phyloP scores from a whole-genome alignment of 495 filamentous ascomycete species.

The Friedmanniomyces endolithicus region DNA sequence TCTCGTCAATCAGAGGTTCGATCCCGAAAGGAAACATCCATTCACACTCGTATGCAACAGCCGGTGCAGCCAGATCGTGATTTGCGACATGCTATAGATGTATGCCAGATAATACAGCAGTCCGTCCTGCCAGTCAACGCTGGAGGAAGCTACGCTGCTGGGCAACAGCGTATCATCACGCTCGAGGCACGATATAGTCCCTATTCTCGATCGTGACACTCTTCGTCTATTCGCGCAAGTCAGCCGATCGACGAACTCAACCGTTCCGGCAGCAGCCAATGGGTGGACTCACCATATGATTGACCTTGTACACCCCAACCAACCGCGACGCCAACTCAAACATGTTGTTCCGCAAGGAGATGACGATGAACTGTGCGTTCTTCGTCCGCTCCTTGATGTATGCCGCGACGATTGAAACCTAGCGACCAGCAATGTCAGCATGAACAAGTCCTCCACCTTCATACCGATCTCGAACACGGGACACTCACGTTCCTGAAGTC shows the following conservation, averaged over 20 bases:
- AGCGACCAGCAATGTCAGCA: not conserved
- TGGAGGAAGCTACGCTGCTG: no score
- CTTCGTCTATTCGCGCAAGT: conserved; percentile 19
- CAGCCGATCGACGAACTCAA: not conserved
- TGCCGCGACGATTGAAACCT: conserved; percentile 95
- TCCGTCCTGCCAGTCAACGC: no score
- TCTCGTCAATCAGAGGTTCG: no score
- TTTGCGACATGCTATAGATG: no score
- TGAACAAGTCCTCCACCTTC: not conserved
- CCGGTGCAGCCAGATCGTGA: no score
- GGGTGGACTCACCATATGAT: conserved; percentile 69
- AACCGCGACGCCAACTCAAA: conserved; percentile 90
- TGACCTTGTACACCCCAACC: conserved; percentile 97
- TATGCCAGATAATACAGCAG: no score
- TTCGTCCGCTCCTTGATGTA: conserved; percentile 99
- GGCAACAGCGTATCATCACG: conserved; percentile 1
- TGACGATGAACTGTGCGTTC: conserved; percentile 98
- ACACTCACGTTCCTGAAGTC: conserved; percentile 93
- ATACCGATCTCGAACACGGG: not conserved
- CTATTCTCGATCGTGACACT: conserved; percentile 26
- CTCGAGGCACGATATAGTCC: conserved; percentile 20
- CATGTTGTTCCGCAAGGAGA: conserved; percentile 97
- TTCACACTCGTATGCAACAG: no score
- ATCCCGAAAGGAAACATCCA: no score
- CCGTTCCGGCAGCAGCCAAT: not conserved